These are phyloP conservation scores for Hippophae tibetana DNA, from an alignment of 306 rosid species.

Conservation along the genomic window DNA sequence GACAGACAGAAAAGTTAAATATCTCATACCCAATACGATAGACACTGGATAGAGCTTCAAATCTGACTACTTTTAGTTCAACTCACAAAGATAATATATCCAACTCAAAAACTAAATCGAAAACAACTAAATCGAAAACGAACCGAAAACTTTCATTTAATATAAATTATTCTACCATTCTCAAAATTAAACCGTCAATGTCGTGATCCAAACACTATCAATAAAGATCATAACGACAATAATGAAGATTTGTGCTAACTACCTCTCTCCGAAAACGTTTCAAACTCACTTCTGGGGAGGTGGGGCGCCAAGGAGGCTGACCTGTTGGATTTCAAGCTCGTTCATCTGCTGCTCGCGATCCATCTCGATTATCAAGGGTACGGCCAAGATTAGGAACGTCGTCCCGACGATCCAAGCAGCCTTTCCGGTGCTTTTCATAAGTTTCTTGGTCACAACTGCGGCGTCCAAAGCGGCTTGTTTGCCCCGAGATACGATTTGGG, in stretches of 20 bases:
- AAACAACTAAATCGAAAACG: too few species aligned
- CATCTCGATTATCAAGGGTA: constrained; percentile 29
- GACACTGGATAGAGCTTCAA: too few species aligned
- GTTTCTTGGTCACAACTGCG: constrained; percentile 21
- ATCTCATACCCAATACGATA: too few species aligned
- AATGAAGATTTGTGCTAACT: not conserved
- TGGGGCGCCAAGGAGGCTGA: constrained; percentile 19
- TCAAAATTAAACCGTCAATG: too few species aligned
- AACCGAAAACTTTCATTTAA: too few species aligned
- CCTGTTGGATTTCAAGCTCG: constrained; percentile 28
- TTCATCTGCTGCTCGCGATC: constrained; percentile 28
- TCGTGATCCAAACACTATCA: not conserved
- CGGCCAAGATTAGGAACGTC: constrained; percentile 20
- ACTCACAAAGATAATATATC: too few species aligned
- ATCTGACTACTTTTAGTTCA: too few species aligned
- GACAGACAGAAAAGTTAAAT: too few species aligned
- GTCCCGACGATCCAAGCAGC: constrained; percentile 29
- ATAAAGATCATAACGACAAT: not conserved
- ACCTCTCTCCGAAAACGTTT: not conserved
- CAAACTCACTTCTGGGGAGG: constrained; percentile 30
- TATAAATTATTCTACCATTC: too few species aligned
- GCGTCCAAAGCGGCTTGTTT: constrained; percentile 15
- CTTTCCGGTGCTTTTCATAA: constrained; percentile 25
- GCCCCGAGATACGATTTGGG: not conserved
- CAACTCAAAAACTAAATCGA: too few species aligned